Conservation (phyloP, 176 grass and related monocot genomes). For the Eragrostis curvula region DNA sequence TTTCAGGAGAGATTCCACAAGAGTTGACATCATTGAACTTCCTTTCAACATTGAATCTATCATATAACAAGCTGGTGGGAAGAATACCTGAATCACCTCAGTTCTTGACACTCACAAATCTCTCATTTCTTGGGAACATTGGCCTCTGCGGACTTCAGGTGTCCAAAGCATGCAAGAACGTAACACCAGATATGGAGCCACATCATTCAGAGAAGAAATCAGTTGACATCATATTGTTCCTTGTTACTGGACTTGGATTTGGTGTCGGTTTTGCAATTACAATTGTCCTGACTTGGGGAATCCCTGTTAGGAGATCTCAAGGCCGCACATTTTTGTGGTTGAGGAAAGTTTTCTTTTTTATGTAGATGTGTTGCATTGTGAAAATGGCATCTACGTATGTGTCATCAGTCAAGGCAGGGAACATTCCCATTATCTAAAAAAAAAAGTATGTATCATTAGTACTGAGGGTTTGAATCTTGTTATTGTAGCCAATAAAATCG, state of each 20-base stretch:
- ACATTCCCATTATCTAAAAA: too few relatives aligned
- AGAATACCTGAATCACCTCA: slow-evolving; percentile 15
- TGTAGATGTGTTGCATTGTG: too few relatives aligned
- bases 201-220: neutral
- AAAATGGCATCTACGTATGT: too few relatives aligned
- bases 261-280: slow-evolving; percentile 9
- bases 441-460: too few relatives aligned
- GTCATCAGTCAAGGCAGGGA: too few relatives aligned
- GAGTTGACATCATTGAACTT: neutral
- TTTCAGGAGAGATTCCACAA: slow-evolving; percentile 16
- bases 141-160: slow-evolving; percentile 1
- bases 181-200: neutral
- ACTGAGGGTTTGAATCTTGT: too few relatives aligned
- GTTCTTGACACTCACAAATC: slow-evolving; percentile 16
- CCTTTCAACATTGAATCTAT: neutral
- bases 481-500: too few relatives aligned
- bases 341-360: neutral
- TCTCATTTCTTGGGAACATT: slow-evolving; percentile 16
- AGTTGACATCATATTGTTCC: slow-evolving; percentile 3
- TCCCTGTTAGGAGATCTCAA: neutral
- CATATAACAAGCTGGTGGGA: neutral
- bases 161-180: neutral
- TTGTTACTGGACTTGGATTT: slow-evolving; percentile 25
- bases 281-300: slow-evolving; percentile 6
- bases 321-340: too few relatives aligned